phyloP scores from a whole-genome alignment of 805 yeast genomes.

The Suhomyces prunicola region DNA sequence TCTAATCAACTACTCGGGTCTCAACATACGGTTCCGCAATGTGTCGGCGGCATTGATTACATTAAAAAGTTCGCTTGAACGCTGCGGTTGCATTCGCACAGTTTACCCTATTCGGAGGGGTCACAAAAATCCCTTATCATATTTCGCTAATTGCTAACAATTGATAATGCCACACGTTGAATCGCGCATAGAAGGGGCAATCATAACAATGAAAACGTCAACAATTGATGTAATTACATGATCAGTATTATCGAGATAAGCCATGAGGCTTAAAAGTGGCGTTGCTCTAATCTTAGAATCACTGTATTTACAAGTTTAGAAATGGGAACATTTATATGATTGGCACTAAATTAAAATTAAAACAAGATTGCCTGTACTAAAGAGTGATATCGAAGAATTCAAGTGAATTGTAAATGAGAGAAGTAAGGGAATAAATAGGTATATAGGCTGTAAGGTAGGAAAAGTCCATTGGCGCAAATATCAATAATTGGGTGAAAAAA shows the following conservation, averaged over 20 bases:
- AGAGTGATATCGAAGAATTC: background rate
- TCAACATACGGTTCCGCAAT: conserved; percentile 76
- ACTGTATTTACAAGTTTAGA: background rate
- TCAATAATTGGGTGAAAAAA: background rate
- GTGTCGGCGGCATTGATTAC: conserved; percentile 67
- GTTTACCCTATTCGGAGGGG: background rate
- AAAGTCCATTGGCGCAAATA: background rate
- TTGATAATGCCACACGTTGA: background rate
- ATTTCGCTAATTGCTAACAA: background rate
- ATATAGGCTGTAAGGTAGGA: background rate
- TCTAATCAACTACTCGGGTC: conserved; percentile 48
- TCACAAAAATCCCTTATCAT: background rate
- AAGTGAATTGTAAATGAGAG: background rate
- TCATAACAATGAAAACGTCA: background rate
- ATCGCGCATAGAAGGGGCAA: background rate
- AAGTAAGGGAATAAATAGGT: background rate
- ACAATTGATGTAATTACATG: background rate
- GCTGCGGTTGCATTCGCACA: background rate
- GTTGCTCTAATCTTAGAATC: background rate
- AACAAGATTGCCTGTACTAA: background rate
- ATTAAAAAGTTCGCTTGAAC: conserved; percentile 34
- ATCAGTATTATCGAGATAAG: background rate
- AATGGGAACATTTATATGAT: background rate
- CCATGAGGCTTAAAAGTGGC: background rate
- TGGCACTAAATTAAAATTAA: background rate